These are phyloP conservation scores for Phytophthora hybrid DNA, from an alignment of 352 stramenopile genomes.

Conservation along the genomic window DNA sequence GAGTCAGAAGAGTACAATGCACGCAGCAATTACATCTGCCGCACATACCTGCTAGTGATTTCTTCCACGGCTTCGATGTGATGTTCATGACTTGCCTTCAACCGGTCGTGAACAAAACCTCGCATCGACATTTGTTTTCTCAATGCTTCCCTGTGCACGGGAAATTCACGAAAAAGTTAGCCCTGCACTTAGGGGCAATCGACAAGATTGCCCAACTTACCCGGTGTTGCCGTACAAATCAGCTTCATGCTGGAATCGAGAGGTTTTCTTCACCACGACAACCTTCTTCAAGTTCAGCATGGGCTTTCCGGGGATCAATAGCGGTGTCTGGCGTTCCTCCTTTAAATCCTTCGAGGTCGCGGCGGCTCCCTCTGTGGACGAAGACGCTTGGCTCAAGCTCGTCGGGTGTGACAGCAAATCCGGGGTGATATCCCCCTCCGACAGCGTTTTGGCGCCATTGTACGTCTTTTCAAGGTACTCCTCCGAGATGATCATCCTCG, in stretches of 20 bases:
- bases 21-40: background rate
- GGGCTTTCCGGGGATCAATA: constrained; percentile 55
- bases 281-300: constrained; percentile 81
- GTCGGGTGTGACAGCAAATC: constrained; percentile 13
- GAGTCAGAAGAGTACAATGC: constrained; percentile 13
- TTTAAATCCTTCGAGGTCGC: constrained; percentile 8
- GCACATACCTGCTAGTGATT: constrained; percentile 69
- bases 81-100: constrained; percentile 89
- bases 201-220: constrained; percentile 43
- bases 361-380: background rate
- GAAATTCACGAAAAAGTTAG: constrained; percentile 15
- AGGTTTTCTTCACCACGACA: constrained; percentile 90
- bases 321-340: constrained; percentile 43
- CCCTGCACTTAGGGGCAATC: background rate
- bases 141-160: constrained; percentile 68
- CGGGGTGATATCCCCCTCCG: constrained; percentile 19
- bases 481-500: constrained; percentile 90
- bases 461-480: constrained; percentile 91
- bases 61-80: constrained; percentile 88
- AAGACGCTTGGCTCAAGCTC: constrained; percentile 17
- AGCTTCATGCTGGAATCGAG: constrained; percentile 88
- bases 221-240: constrained; percentile 83
- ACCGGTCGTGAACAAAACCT: constrained; percentile 87
- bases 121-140: constrained; percentile 93
- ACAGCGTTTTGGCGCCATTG: constrained; percentile 44